Evolutionary conservation across 2,329 filamentous ascomycete species (phyloP).

Genomic region (Penicillium sp.): DNA sequence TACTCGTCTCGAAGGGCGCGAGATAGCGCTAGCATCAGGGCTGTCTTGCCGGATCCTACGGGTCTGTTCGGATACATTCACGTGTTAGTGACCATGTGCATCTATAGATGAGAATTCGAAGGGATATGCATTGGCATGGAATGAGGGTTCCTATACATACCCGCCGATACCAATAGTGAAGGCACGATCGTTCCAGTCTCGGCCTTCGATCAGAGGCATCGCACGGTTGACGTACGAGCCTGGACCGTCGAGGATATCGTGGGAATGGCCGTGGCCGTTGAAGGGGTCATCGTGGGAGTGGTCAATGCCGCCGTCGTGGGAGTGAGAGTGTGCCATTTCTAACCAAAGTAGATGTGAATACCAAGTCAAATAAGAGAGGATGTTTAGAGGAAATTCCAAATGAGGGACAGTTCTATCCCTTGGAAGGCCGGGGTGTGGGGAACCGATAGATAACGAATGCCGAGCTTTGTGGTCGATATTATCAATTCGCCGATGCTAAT

Average conservation of each 20-base stretch:
- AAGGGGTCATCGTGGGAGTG: conserved; percentile 55
- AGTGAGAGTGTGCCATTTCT: conserved; percentile 40
- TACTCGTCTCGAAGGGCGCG: conserved; percentile 74
- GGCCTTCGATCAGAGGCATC: conserved; percentile 87
- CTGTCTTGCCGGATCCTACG: conserved; percentile 95
- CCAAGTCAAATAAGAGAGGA: not conserved
- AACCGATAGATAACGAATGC: conserved; percentile 17
- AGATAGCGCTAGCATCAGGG: conserved; percentile 92
- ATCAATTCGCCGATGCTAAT: conserved; percentile 15
- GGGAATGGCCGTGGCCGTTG: conserved; percentile 79
- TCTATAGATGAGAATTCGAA: not conserved
- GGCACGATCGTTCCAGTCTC: conserved; percentile 82
- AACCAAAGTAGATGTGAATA: not conserved
- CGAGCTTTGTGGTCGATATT: conserved; percentile 7
- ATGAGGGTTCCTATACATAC: conserved; percentile 50
- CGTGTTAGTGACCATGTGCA: not conserved
- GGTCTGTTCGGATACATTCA: conserved; percentile 56
- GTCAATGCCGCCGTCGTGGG: conserved; percentile 34
- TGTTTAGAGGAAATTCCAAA: conserved; percentile 2
- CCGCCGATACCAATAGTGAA: conserved; percentile 98
- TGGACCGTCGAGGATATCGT: conserved; percentile 91
- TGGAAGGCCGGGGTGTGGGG: conserved; percentile 10
- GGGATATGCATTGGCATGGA: not conserved
- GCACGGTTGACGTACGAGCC: conserved; percentile 87
- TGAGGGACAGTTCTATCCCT: conserved; percentile 13